Evolutionary conservation across 2,329 filamentous ascomycete genomes (phyloP), one percentile per base, ranked within the genome.

Genomic region (Talaromyces atroroseus): DNA sequence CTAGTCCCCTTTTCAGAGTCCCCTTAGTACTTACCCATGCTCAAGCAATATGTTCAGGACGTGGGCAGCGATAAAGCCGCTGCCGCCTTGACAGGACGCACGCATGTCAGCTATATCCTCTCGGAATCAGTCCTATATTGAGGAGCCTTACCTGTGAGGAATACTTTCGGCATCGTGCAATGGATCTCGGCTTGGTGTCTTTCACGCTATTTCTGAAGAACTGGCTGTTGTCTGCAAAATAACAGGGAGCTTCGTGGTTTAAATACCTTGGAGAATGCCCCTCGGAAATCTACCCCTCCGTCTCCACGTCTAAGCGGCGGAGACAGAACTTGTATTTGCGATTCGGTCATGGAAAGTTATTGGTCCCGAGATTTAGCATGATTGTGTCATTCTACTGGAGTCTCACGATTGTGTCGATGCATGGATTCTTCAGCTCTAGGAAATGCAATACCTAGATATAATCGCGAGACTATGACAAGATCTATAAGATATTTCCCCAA

Each of bases 31-130:
- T 59, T 63, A 76, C 74, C 76, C 80, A 60, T 73, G 76, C 57
- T 82, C 71, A 45, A 86, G 74, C 32, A 86, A 75, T 20, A 78
- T 71, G 60, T 86, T 82, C 24, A 86, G 74, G n/a, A 82, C 79
- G 64, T 86, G 83, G 40, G 83, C 82, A 58, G 83, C 83, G 61
- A 86, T 86, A 70, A 86, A 86, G 72, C 83, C 83, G 61, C 77
- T 81, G 57, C 82, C 83, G 62, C 83, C 80, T 76, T 52, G 34
- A 53, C n/a, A 49, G 40, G 53, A 36, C 49, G 10, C 36, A 42
- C 44, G 12, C 32, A 36, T 45, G 52, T 45, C 54, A 44, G 36
- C 26, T 36, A 26, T 34, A 20, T 14, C 14, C 29, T 7, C 34
- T 40, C 29, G 8, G 23, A 34, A 38, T 6, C 14, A 23, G 16